Evolutionary conservation across 176 grass and related monocot species (phyloP).

Genomic region (Calamus simplicifolius): DNA sequence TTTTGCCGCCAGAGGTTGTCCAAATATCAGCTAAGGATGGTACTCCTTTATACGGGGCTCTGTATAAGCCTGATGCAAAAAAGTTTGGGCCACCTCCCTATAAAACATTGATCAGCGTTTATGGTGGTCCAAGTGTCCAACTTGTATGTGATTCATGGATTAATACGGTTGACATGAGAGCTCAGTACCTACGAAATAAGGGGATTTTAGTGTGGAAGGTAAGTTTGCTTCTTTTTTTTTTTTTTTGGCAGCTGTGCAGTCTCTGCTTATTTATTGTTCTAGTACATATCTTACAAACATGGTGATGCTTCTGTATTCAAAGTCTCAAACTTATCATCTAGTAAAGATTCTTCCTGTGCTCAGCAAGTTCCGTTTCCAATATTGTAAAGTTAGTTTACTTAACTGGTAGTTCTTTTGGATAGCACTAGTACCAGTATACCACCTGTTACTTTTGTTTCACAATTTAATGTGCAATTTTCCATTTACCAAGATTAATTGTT

Average conservation of each 20-base stretch:
- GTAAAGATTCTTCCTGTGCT: too few relatives aligned
- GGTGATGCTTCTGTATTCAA: too few relatives aligned
- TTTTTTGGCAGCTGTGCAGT: not conserved
- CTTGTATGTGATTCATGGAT: slow-evolving; percentile 87
- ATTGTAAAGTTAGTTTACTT: too few relatives aligned
- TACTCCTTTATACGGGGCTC: slow-evolving; percentile 64
- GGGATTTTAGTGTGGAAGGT: slow-evolving; percentile 99
- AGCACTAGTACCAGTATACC: too few relatives aligned
- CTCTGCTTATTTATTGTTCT: not conserved
- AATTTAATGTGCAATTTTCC: too few relatives aligned
- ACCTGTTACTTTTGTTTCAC: too few relatives aligned
- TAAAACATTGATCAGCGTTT: slow-evolving; percentile 72
- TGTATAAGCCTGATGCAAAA: slow-evolving; percentile 84
- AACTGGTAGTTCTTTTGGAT: too few relatives aligned
- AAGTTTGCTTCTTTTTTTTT: slow-evolving; percentile 17
- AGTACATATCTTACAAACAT: too few relatives aligned
- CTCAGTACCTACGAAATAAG: slow-evolving; percentile 86
- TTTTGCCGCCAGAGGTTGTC: slow-evolving; percentile 66
- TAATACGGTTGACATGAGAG: slow-evolving; percentile 98
- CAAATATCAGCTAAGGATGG: slow-evolving; percentile 78
- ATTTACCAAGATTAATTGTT: too few relatives aligned
- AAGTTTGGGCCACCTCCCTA: slow-evolving; percentile 92
- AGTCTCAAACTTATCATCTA: too few relatives aligned
- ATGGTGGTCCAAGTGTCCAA: slow-evolving; percentile 92
- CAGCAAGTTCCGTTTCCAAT: too few relatives aligned